Conservation (phyloP, 768 basidiomycete species). For the Sporobolomyces pararoseus region DNA sequence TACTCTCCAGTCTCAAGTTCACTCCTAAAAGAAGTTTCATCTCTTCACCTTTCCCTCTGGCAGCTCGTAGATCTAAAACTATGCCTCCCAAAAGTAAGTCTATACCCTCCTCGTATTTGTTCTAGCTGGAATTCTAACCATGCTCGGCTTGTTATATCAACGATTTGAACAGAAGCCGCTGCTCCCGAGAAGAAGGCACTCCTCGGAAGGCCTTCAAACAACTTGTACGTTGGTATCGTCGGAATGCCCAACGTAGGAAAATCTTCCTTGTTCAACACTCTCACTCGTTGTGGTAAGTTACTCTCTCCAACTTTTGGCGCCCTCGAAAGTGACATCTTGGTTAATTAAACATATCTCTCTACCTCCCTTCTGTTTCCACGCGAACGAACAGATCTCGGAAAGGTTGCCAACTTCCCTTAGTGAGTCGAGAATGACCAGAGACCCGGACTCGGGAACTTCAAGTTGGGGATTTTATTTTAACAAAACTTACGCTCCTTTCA, state of each 20-base stretch:
- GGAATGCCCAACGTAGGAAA: conserved; percentile 96
- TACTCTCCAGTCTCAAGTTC: conserved; percentile 1
- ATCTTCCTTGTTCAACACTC: conserved; percentile 96
- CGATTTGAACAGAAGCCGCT: conserved; percentile 54
- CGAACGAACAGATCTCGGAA: conserved; percentile 42
- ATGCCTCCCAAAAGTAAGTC: conserved; percentile 42
- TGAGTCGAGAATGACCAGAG: neutral
- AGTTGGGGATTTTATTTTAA: neutral
- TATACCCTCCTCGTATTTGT: neutral
- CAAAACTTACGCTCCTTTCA: neutral
- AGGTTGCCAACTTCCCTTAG: conserved; percentile 87
- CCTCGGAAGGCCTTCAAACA: conserved; percentile 89
- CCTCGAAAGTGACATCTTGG: too few species aligned
- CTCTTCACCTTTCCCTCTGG: neutral
- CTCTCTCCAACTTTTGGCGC: neutral
- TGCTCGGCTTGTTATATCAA: neutral
- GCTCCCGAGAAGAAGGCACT: conserved; percentile 75
- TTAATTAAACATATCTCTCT: neutral
- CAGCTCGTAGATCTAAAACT: conserved; percentile 18
- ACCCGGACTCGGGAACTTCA: too few species aligned
- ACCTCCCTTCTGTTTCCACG: neutral
- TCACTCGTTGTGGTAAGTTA: conserved; percentile 76
- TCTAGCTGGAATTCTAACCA: neutral
- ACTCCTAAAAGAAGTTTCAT: neutral
- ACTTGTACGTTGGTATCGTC: conserved; percentile 77